A percentile compares a stretch with the other conserved stretches of the same genome.
Conservation (phyloP, 179 eudicot genomes). For the Beta macrorhiza region DNA sequence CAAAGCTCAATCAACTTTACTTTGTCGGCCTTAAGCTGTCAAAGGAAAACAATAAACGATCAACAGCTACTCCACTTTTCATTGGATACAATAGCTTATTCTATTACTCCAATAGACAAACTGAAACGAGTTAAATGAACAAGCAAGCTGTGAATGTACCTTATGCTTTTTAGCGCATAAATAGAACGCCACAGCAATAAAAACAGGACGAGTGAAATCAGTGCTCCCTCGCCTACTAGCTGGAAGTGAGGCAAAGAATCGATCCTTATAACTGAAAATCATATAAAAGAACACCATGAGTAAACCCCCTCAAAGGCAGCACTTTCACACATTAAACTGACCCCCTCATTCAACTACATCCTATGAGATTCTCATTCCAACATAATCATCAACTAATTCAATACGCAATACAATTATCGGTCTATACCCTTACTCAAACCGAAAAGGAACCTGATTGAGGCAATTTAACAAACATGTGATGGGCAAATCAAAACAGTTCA, state of each 20-base stretch:
- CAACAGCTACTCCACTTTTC: background rate
- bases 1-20: slow-evolving; percentile 78
- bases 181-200: slow-evolving; percentile 85
- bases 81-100: background rate
- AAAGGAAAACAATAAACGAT: slow-evolving; percentile 12
- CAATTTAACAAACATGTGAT: slow-evolving; percentile 33
- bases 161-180: slow-evolving; percentile 86
- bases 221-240: slow-evolving; percentile 64
- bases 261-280: slow-evolving; percentile 67
- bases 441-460: slow-evolving; percentile 3
- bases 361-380: background rate
- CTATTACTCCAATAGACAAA: background rate
- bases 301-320: slow-evolving; percentile 4
- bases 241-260: slow-evolving; percentile 77
- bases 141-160: slow-evolving; percentile 41
- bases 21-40: slow-evolving; percentile 89
- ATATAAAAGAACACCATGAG: slow-evolving; percentile 18
- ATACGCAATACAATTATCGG: background rate
- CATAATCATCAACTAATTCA: background rate
- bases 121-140: background rate
- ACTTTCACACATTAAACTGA: background rate
- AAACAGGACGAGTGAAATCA: slow-evolving; percentile 84
- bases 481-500: slow-evolving; percentile 11
- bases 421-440: background rate
- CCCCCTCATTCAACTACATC: background rate